phyloP scores from a whole-genome alignment of 345 rosid species.

The Barbarea vulgaris region DNA sequence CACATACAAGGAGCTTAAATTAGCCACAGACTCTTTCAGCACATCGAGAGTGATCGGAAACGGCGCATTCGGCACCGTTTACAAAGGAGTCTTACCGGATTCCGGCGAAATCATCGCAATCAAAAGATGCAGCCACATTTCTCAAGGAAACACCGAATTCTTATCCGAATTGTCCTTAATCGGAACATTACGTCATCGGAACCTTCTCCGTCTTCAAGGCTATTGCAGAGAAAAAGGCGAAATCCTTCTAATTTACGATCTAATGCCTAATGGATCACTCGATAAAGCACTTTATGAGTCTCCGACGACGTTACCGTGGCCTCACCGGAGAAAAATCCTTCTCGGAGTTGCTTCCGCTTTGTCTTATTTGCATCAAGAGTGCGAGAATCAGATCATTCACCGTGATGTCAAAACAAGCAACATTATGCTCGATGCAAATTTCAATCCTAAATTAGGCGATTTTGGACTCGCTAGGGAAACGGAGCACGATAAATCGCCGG shows the following conservation, averaged over 20 bases:
- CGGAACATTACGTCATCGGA: conserved; percentile 87
- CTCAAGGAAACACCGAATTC: conserved; percentile 89
- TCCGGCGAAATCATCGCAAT: conserved; percentile 83
- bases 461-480: conserved; percentile 89
- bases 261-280: conserved; percentile 95
- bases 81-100: conserved; percentile 70
- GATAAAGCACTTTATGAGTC: conserved; percentile 93
- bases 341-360: conserved; percentile 91
- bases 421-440: conserved; percentile 85
- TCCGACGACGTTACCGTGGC: conserved; percentile 72
- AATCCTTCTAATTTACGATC: conserved; percentile 78
- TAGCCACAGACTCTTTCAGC: conserved; percentile 80
- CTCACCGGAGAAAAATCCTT: conserved; percentile 65
- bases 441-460: conserved; percentile 88
- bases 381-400: conserved; percentile 95
- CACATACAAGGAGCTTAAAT: conserved; percentile 79
- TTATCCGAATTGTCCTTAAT: conserved; percentile 81
- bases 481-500: conserved; percentile 90
- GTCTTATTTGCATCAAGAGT: conserved; percentile 95
- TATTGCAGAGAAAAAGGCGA: conserved; percentile 96
- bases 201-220: conserved; percentile 89
- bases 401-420: conserved; percentile 92
- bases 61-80: conserved; percentile 95
- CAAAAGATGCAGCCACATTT: conserved; percentile 84
- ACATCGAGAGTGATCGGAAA: conserved; percentile 72